Evolutionary conservation across 2,329 filamentous ascomycete species (phyloP), one percentile per base, ranked within the genome.

Genomic region (Beauveria australis): DNA sequence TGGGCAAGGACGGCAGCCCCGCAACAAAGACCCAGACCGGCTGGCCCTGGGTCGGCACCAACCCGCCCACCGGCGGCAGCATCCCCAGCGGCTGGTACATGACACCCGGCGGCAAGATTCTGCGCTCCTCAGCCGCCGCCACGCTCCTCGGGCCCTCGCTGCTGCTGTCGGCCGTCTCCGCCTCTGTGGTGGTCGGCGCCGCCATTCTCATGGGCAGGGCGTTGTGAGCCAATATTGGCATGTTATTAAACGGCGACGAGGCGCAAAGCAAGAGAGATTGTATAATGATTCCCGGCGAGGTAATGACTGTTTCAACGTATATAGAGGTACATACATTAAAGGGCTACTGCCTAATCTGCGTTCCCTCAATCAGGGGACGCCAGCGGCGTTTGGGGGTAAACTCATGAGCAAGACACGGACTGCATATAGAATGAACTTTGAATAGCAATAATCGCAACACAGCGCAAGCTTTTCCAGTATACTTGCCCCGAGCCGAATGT

Each of bases 21-120:
- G 79, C 78, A 62, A 80, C 78, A 49, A 74, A 76, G 41, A 84
- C 81, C 4, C 82, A 82, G 65, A 85, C 84, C 9, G 82, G 83
- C 53, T 89, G 83, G 80, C 88, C 88, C 24, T 91, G 88, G 88
- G 82, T 85, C 33, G 78, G 80, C 51, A 75, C 75, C 60, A 75
- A 82, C 60, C 80, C 79, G 6, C 79, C 79, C 16, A 78, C 82
- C 14, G 76, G 77, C 33, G 76, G 81, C 5, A 74, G 78, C 64
- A 84, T 96, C 62, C 91, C 92, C 46, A 84, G 81, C 68, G 91
- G 89, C 62, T 96, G 91, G 91, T 82, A 86, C 63, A 89, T 94
- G 75, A 90, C 87, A 55, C 79, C 86, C 63, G 83, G 85, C 66
- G 90, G 91, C 71, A 93, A 92, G 78, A 86, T 94, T 68, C 80